Percentiles rank a stretch among this genome's conserved stretches.
These are phyloP conservation scores for Skeletonema tropicum DNA, from an alignment of 108 stramenopile genomes.

Conservation along the genomic window DNA sequence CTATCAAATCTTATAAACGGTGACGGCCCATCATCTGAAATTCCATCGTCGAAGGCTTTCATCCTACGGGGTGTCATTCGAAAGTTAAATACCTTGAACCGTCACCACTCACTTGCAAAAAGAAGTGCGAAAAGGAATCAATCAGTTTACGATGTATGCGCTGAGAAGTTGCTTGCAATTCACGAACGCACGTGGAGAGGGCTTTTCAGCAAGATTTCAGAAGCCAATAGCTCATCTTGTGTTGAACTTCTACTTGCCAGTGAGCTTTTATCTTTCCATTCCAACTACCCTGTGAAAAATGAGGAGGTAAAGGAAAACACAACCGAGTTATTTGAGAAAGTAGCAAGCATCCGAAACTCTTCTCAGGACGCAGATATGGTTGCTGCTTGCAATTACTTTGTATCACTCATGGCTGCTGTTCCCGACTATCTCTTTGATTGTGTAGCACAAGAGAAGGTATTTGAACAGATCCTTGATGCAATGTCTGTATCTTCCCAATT, in stretches of 20 bases:
- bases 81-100: slow-evolving; percentile 30
- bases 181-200: slow-evolving; percentile 11
- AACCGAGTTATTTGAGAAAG: slow-evolving; percentile 17
- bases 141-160: slow-evolving; percentile 16
- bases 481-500: slow-evolving; percentile 3
- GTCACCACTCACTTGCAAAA: slow-evolving; percentile 24
- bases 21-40: background rate
- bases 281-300: background rate
- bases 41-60: slow-evolving; percentile 5
- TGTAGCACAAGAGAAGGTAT: slow-evolving; percentile 12
- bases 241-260: slow-evolving; percentile 27
- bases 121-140: slow-evolving; percentile 9
- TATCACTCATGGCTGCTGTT: slow-evolving; percentile 25
- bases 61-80: slow-evolving; percentile 32
- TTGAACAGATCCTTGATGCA: slow-evolving; percentile 19
- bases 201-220: slow-evolving; percentile 16
- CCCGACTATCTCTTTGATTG: slow-evolving; percentile 7
- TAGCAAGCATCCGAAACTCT: slow-evolving; percentile 4
- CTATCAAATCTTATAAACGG: background rate
- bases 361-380: slow-evolving; percentile 8
- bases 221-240: slow-evolving; percentile 1
- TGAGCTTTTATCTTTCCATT: slow-evolving; percentile 33
- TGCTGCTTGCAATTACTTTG: slow-evolving; percentile 36
- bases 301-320: background rate
- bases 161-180: slow-evolving; percentile 13